phyloP scores from a whole-genome alignment of 208 protist genomes.

The Strigomonas culicis region DNA sequence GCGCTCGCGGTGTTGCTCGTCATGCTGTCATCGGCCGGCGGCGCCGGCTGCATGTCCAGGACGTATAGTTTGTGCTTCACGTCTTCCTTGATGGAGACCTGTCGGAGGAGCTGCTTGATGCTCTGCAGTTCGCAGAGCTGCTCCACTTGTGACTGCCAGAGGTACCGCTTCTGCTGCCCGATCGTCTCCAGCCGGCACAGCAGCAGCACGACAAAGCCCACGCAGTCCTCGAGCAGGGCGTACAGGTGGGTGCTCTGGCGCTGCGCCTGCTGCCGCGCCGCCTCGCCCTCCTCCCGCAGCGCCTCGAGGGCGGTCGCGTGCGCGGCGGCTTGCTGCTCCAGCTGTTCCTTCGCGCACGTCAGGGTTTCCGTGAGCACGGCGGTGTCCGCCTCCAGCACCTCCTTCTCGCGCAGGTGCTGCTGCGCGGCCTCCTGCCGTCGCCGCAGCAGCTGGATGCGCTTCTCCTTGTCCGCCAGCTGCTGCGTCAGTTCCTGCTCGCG shows the following conservation, averaged over 20 bases:
- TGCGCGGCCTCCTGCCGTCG: background rate
- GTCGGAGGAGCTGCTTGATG: background rate
- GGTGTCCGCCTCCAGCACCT: background rate
- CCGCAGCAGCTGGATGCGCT: background rate
- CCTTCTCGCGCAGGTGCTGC: slow-evolving; percentile 1
- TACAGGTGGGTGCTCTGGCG: background rate
- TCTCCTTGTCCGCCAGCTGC: background rate
- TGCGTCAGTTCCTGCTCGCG: background rate
- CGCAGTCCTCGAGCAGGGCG: background rate
- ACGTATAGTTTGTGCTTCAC: background rate
- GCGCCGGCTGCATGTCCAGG: background rate
- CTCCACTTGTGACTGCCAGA: background rate
- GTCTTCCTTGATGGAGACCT: background rate
- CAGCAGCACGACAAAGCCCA: background rate
- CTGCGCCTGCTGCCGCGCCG: too few species aligned
- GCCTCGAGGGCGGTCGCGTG: background rate
- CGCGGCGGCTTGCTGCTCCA: background rate
- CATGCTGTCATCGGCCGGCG: background rate
- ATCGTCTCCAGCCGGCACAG: background rate
- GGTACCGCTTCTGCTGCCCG: background rate
- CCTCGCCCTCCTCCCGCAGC: background rate
- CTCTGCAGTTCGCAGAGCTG: background rate
- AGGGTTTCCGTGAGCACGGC: background rate
- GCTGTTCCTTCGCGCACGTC: background rate
- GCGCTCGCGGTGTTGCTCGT: background rate